phyloP scores from a whole-genome alignment of 768 basidiomycete genomes.

The Pisolithus marmoratus region DNA sequence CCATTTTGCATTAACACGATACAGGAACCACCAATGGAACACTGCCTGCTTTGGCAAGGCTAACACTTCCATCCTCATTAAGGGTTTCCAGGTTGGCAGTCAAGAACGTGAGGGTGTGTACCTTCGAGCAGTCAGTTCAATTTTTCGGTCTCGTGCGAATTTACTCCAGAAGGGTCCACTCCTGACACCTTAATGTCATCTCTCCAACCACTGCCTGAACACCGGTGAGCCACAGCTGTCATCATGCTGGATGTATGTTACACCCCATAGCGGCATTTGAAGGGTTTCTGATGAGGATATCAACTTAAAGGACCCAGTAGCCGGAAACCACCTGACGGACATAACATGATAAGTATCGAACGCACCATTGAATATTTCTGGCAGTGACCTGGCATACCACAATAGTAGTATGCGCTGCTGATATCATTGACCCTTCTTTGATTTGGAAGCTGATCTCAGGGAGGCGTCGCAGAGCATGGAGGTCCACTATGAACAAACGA shows the following conservation, averaged over 20 bases:
- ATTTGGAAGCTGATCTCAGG: slow-evolving; percentile 39
- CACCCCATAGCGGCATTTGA: neutral
- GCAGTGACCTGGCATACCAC: slow-evolving; percentile 65
- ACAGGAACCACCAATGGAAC: slow-evolving; percentile 57
- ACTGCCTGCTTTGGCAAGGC: slow-evolving; percentile 37
- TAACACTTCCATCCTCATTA: slow-evolving; percentile 43
- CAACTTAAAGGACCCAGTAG: slow-evolving; percentile 43
- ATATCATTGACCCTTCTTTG: slow-evolving; percentile 69
- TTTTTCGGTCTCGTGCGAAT: too few species aligned
- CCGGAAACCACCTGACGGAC: slow-evolving; percentile 23
- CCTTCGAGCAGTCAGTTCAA: slow-evolving; percentile 7
- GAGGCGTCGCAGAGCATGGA: too few species aligned
- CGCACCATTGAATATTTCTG: slow-evolving; percentile 82
- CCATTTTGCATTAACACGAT: slow-evolving; percentile 37
- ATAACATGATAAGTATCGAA: slow-evolving; percentile 82
- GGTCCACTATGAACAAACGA: slow-evolving; percentile 60
- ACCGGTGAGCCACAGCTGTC: slow-evolving; percentile 39
- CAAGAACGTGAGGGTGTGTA: slow-evolving; percentile 38
- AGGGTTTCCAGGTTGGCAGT: slow-evolving; percentile 50
- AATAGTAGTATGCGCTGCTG: slow-evolving; percentile 70
- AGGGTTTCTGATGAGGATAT: slow-evolving; percentile 36
- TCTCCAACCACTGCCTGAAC: slow-evolving; percentile 37
- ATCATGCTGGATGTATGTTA: slow-evolving; percentile 45
- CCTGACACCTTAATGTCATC: neutral
- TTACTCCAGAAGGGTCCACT: slow-evolving; percentile 51